These are phyloP conservation scores for Melampsora larici-populina DNA, from an alignment of 1,284 basidiomycete genomes.

Conservation along the genomic window DNA sequence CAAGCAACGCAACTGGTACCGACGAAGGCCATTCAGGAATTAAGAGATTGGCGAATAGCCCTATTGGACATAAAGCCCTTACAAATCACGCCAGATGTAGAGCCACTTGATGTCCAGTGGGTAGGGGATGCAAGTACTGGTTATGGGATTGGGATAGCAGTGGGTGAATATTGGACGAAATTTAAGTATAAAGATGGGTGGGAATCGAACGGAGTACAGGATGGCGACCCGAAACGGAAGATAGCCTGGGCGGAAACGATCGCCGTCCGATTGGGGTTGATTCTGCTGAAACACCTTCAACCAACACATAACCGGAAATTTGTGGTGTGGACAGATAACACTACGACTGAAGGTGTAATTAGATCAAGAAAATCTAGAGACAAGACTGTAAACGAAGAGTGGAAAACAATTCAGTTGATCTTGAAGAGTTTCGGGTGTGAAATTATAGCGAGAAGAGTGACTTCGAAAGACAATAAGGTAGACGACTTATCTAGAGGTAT, in stretches of 20 bases:
- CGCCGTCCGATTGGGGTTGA: not conserved
- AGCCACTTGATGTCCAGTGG: not conserved
- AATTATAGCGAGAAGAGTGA: not conserved
- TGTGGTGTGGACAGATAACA: too few species aligned
- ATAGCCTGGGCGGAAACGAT: conserved; percentile 9
- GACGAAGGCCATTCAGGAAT: not conserved
- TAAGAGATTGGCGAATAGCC: not conserved
- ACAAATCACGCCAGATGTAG: not conserved
- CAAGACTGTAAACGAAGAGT: not conserved
- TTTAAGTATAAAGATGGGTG: not conserved
- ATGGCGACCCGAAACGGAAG: too few species aligned
- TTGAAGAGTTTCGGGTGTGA: not conserved
- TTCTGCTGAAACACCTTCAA: not conserved
- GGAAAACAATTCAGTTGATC: conserved; percentile 1
- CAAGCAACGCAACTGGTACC: not conserved
- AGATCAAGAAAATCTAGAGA: conserved; percentile 8
- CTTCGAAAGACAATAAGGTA: not conserved
- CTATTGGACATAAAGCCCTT: not conserved
- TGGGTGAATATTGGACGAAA: not conserved
- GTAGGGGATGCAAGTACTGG: too few species aligned
- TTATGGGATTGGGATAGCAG: not conserved
- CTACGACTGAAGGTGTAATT: too few species aligned
- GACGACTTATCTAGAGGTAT: conserved; percentile 12
- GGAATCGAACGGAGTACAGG: not conserved
- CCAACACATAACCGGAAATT: not conserved